Base-by-base conservation (phyloP, 2,329 filamentous ascomycete genomes). In the Trichoderma pleuroti region DNA sequence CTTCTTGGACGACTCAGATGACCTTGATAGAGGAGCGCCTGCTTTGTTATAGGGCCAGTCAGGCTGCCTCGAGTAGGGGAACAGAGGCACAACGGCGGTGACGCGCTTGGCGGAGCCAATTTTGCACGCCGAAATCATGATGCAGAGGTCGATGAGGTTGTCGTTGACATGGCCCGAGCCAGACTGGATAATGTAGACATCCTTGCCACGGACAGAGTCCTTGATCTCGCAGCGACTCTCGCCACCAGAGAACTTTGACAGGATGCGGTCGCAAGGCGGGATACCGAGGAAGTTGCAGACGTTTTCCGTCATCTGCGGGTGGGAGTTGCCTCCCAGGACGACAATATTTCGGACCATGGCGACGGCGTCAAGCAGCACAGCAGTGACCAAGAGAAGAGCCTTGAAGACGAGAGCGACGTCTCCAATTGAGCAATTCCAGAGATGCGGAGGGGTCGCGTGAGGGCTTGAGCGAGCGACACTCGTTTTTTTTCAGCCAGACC, bases 121-220 rank as follows among this genome's bases (percentile, higher is more conserved):
- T 83, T 97, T 97, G 89, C 96, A 98, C 72, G 96, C 96, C n/a
- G 93, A 97, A 76, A 98, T 95, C 84, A 96, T 97, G 83, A 98
- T 98, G 81, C 97, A 92, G 63, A 98, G 90, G 80, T 99, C 96
- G 84, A 99, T 92, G 74, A 99, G 89, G 83, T 97, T 91, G 83
- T 99, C 96, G 80, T 99, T 99, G 83, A 98, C 93, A 77, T 92
- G 92, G 74, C 93, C 94, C 76, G 93, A 93, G 76, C 93, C 94
- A 54, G 93, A 96, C 82, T 98, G 95, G 77, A 99, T 93, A 80
- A 98, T 98, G 84, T 97, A 99, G 80, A 98, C 96, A 89, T 99
- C 96, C 82, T 99, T 99, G 76, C 93, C 96, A 76, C 96, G 92
- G 65, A 99, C 96, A 16, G 94, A 97, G 82, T 99, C 96, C 80